These are phyloP conservation scores for Salvia miltiorrhiza DNA, from an alignment of 257 asterid species.

Conservation along the genomic window DNA sequence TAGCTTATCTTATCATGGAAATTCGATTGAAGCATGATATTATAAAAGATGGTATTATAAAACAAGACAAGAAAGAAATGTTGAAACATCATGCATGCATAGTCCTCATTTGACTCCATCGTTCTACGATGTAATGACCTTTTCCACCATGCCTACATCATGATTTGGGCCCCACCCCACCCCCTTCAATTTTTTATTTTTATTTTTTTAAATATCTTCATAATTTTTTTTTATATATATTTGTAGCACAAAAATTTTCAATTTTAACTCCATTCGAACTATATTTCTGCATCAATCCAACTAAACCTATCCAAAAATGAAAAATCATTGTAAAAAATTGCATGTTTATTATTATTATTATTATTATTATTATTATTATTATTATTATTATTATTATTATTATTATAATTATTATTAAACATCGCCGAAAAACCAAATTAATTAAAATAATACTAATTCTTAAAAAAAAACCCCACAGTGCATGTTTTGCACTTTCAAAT, in stretches of 20 bases:
- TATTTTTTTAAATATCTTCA: too few relatives aligned
- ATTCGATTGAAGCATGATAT: conserved; percentile 15
- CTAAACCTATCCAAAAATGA: conserved; percentile 18
- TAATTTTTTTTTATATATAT: too few relatives aligned
- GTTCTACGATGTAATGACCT: conserved; percentile 10
- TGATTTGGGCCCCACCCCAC: conserved; percentile 10
- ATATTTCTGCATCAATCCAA: conserved; percentile 23
- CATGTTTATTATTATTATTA: too few relatives aligned
- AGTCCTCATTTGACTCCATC: conserved; percentile 21
- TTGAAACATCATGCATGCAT: neutral
- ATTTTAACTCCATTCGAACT: too few relatives aligned
- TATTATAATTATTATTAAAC: too few relatives aligned
- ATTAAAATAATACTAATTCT: neutral
- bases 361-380: too few relatives aligned
- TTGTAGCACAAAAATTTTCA: too few relatives aligned
- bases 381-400: too few relatives aligned
- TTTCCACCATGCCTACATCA: conserved; percentile 18
- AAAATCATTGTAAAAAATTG: conserved; percentile 5
- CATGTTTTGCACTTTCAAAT: conserved; percentile 16
- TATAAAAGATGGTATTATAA: conserved; percentile 16
- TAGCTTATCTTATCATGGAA: conserved; percentile 35
- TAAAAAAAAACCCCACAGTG: neutral
- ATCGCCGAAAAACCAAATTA: neutral
- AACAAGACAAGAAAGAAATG: conserved; percentile 9
- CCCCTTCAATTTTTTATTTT: too few relatives aligned